Evolutionary conservation across 176 grass and related monocot genomes (phyloP), one percentile per base, ranked within the genome.

Genomic region (Musa schizocarpa): DNA sequence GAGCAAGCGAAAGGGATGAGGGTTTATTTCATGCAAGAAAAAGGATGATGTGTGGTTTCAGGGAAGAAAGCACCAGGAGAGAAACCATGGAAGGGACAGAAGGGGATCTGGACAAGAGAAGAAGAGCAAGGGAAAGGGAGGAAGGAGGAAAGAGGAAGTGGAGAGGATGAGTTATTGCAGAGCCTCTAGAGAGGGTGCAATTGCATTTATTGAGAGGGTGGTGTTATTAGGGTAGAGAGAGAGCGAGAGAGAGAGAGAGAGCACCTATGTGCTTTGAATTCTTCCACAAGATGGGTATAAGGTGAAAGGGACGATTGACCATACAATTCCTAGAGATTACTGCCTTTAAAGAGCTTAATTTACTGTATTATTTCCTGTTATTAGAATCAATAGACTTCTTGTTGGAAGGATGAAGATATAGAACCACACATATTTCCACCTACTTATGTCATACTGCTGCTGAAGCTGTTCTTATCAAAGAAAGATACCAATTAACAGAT

Each of bases 151-250:
- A 80, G 85, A 27, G 20, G 78, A 73, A 8, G 48, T 29, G 68
- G 77, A 26, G 82, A 82, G 74, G 65, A 79, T 85, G 84, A 99
- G 96, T 99, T 88, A 95, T 92, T 99, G 96, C 86, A 71, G 69
- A 85, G 86, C 84, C 86, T 91, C 86, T 86, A 87, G 91, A 83
- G 96, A 83, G 75, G 96, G 88, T 95, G 91, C 94, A 89, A 93
- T 98, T 83, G 84, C 88, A 98, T 98, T 98, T 98, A 98, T 91
- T 85, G 94, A 83, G 81, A 84, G 54, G 83, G 88, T 80, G 85
- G 78, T 81, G 94, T 81, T 83, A 87, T 89, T 93, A 86, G 86
- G 80, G 68, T 72, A 51, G 34, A 34, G 29, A 34, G 29, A 34
- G 29, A 43, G 34, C 6, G 34, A 6, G 34, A 43, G 34, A 9